Conservation (phyloP, 192 early-diverging fungal species). For the Coemansia sp. region DNA sequence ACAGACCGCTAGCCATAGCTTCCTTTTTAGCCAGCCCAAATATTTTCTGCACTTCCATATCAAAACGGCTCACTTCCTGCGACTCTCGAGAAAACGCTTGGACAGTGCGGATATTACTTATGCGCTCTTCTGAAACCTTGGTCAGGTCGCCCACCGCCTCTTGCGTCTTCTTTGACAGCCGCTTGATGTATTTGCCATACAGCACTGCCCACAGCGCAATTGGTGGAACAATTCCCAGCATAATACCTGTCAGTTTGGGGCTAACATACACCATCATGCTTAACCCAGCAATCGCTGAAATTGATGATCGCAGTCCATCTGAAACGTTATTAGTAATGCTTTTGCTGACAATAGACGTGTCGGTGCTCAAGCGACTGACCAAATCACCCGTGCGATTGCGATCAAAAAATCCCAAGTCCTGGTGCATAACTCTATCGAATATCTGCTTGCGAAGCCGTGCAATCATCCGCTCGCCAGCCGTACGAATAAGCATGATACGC, state of each 20-base stretch:
- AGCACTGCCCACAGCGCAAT: constrained; percentile 66
- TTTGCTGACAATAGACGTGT: constrained; percentile 74
- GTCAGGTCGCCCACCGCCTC: constrained; percentile 65
- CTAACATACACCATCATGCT: constrained; percentile 70
- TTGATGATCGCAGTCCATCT: constrained; percentile 64
- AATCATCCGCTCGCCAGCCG: constrained; percentile 61
- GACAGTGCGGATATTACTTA: constrained; percentile 55
- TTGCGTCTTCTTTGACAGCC: constrained; percentile 61
- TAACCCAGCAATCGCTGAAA: constrained; percentile 60
- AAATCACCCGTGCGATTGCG: constrained; percentile 68
- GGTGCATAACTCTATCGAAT: constrained; percentile 57
- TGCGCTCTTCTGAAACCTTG: constrained; percentile 66
- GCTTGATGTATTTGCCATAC: constrained; percentile 66
- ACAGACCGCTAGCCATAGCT: constrained; percentile 60
- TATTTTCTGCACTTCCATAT: constrained; percentile 39
- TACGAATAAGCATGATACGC: constrained; percentile 59
- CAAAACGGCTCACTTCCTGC: constrained; percentile 36
- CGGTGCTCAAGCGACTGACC: constrained; percentile 71
- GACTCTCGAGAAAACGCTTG: constrained; percentile 52
- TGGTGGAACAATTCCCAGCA: constrained; percentile 73
- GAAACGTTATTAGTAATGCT: constrained; percentile 71
- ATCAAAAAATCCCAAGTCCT: constrained; percentile 67
- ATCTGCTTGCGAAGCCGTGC: constrained; percentile 53
- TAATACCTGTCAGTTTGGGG: constrained; percentile 63
- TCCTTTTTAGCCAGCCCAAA: constrained; percentile 47